Base-by-base conservation (phyloP, 2,329 filamentous ascomycete species). In the Neurospora sp. region DNA sequence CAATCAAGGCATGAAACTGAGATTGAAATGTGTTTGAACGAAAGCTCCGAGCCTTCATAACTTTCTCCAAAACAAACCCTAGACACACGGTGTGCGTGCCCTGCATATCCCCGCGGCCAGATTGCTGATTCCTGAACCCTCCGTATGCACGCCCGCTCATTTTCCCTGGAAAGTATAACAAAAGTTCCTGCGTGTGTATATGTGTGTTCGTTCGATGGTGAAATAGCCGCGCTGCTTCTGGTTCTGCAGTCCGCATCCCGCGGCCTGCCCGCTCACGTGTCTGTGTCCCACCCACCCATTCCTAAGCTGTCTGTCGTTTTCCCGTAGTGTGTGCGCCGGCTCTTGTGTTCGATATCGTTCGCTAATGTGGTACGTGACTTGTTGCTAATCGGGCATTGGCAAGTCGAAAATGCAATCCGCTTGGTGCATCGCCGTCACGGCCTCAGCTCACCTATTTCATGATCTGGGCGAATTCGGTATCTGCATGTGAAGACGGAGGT, bases 381-480 rank as follows among this genome's bases (percentile, higher is more conserved):
- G 8, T 2, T 38, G 8, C 36, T 38, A 38, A 38, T 38, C 36
- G 36, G 36, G 36, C 36, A 10, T 4, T 38, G 36, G 36, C 36
- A 38, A 38, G 36, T 38, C 36, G 9, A 38, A 38, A 38, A 38
- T 38, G 9, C 36, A 38, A 38, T 38, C 36, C 36, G 36, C 9
- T 2, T 52, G 5, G 23, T 58, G 52, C 13, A 3, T 62, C 52
- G 52, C 15, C 5, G 4, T 17, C 52, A 9, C 19, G 9, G 2
- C 4, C 13, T 33, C 17, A 40, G 36, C 46, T 42, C 38, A 19
- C 33, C 69, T 71, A 76, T 72, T 75, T 74, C 75, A 76, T 76
- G 70, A 76, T 76, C 42, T 71, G 70, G 46, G 72, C 75, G 66
- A 76, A 76, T 70, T 76, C 75, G 15, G 72, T 69, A 70, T 75